Evolutionary conservation across 2,329 filamentous ascomycete genomes (phyloP).

Genomic region (Cylindrodendrum hubeiense): DNA sequence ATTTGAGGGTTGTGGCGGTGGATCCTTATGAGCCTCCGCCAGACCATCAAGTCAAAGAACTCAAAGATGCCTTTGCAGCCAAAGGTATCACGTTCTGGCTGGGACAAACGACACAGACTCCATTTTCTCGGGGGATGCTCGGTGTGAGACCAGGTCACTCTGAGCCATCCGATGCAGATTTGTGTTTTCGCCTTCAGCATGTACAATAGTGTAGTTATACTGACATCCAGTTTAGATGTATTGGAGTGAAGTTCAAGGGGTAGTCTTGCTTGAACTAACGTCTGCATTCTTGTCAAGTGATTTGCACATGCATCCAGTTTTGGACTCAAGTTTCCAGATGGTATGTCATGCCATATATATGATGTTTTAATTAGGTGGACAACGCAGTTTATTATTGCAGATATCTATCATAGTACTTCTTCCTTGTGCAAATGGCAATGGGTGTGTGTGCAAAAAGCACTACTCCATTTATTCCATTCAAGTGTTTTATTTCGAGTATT

Average conservation of each 20-base stretch:
- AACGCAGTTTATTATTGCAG: too few relatives aligned
- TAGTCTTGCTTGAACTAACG: too few relatives aligned
- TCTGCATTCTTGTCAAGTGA: too few relatives aligned
- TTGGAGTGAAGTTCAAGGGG: not conserved
- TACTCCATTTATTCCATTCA: too few relatives aligned
- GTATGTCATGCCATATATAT: too few relatives aligned
- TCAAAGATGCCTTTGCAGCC: slow-evolving; percentile 31
- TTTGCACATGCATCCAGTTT: too few relatives aligned
- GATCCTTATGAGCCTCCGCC: slow-evolving; percentile 41
- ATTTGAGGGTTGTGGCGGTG: slow-evolving; percentile 39
- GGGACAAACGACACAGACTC: slow-evolving; percentile 40
- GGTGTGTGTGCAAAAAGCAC: too few relatives aligned
- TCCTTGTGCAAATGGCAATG: too few relatives aligned
- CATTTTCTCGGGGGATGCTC: slow-evolving; percentile 44
- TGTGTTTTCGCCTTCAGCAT: slow-evolving; percentile 38
- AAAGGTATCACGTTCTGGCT: slow-evolving; percentile 36
- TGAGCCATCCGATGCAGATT: slow-evolving; percentile 26
- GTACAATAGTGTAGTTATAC: slow-evolving; percentile 17
- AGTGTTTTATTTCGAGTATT: too few relatives aligned
- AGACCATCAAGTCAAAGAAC: slow-evolving; percentile 33
- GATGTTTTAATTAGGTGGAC: too few relatives aligned
- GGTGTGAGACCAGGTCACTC: slow-evolving; percentile 42
- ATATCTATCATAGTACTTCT: too few relatives aligned
- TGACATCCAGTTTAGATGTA: not conserved
- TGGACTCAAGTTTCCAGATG: too few relatives aligned